These are phyloP conservation scores for Cryptococcus sp. DNA, from an alignment of 1,284 basidiomycete species.

Conservation along the genomic window DNA sequence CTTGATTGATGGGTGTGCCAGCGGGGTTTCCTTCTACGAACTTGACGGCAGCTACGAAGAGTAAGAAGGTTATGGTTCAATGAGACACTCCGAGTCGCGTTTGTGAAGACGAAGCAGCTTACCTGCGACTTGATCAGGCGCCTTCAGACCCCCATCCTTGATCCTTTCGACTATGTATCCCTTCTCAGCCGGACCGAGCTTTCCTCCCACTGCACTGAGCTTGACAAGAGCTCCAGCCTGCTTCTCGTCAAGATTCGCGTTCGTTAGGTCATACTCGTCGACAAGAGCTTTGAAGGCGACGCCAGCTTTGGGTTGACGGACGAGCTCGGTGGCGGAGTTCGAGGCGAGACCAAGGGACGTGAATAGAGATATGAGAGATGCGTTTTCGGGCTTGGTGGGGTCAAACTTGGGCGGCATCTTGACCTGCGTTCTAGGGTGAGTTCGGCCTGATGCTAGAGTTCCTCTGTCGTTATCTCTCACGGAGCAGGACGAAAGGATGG, in stretches of 20 bases:
- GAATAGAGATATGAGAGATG: slow-evolving; percentile 66
- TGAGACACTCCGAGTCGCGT: neutral
- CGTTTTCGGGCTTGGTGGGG: slow-evolving; percentile 55
- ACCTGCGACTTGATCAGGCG: slow-evolving; percentile 86
- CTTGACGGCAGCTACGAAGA: slow-evolving; percentile 71
- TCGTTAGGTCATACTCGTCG: slow-evolving; percentile 60
- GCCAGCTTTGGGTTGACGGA: slow-evolving; percentile 75
- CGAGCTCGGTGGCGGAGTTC: slow-evolving; percentile 78
- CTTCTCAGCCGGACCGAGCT: slow-evolving; percentile 63
- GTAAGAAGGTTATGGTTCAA: neutral
- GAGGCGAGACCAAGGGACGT: slow-evolving; percentile 75
- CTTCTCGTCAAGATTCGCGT: slow-evolving; percentile 69
- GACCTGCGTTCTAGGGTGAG: too few relatives aligned
- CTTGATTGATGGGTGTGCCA: slow-evolving; percentile 64
- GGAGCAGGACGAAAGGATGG: too few relatives aligned
- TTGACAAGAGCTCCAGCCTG: slow-evolving; percentile 72
- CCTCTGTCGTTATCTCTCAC: too few relatives aligned
- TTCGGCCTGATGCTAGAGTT: neutral
- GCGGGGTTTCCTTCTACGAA: slow-evolving; percentile 66
- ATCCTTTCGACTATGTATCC: slow-evolving; percentile 71
- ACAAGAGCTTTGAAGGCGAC: slow-evolving; percentile 71
- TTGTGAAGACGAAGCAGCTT: slow-evolving; percentile 34
- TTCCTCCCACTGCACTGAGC: slow-evolving; percentile 66
- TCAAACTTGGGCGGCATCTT: slow-evolving; percentile 60
- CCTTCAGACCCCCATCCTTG: slow-evolving; percentile 70